phyloP scores from a whole-genome alignment of 1,284 basidiomycete species.

The Pseudozyma sp. region DNA sequence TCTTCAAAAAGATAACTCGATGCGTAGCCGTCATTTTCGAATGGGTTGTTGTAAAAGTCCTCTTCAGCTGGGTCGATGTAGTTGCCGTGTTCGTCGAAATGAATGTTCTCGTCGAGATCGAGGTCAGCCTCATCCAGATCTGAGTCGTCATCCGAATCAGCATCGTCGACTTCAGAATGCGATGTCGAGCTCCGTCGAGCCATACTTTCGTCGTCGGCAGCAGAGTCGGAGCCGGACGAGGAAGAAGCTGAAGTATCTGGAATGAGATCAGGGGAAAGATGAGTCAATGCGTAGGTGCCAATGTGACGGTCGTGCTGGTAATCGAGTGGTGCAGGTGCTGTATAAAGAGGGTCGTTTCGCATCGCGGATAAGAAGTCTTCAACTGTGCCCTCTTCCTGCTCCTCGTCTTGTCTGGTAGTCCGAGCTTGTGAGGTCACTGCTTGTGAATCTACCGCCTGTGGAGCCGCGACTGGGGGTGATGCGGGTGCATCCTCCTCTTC shows the following conservation, averaged over 20 bases:
- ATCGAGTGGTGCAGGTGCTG: slow-evolving; percentile 2
- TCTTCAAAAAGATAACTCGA: background rate
- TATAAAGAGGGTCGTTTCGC: slow-evolving; percentile 30
- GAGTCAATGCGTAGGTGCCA: slow-evolving; percentile 24
- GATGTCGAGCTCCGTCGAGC: too few species aligned
- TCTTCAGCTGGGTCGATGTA: background rate
- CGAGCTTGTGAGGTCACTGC: background rate
- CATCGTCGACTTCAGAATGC: background rate
- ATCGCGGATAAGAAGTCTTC: slow-evolving; percentile 23
- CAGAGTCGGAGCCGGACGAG: background rate
- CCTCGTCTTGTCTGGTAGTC: background rate
- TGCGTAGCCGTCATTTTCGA: slow-evolving; percentile 13
- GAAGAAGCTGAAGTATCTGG: slow-evolving; percentile 2
- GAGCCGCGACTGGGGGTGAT: background rate
- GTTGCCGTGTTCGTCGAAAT: background rate
- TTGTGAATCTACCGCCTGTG: background rate
- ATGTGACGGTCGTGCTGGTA: slow-evolving; percentile 30
- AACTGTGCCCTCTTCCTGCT: slow-evolving; percentile 14
- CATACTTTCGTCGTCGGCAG: too few species aligned
- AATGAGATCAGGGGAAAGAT: slow-evolving; percentile 4
- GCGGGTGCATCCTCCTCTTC: too few species aligned
- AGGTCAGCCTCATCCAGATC: background rate
- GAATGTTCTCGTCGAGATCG: background rate
- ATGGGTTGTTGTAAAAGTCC: background rate
- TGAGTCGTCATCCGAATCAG: background rate